Evolutionary conservation across 1,139 yeast genomes (phyloP).

Genomic region (Kodamaea anthophila): DNA sequence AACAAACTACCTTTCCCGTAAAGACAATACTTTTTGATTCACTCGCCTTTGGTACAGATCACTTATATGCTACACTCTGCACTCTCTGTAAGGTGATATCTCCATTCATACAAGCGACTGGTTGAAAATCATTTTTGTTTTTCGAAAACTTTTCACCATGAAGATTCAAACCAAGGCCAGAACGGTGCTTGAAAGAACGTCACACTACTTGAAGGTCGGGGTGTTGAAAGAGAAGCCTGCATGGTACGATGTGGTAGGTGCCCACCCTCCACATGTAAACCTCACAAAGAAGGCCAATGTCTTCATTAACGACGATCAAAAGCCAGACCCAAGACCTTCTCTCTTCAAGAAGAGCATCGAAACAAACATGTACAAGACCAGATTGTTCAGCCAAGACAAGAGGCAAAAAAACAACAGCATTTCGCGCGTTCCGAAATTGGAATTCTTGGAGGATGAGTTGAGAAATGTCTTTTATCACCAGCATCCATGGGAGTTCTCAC

Average conservation of each 20-base stretch:
- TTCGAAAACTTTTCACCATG: slow-evolving; percentile 31
- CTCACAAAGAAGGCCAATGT: slow-evolving; percentile 45
- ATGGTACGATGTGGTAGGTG: slow-evolving; percentile 81
- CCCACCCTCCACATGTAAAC: slow-evolving; percentile 69
- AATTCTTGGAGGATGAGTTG: slow-evolving; percentile 74
- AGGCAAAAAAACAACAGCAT: slow-evolving; percentile 25
- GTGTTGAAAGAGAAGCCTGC: slow-evolving; percentile 65
- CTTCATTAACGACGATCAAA: slow-evolving; percentile 20
- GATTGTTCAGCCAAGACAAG: slow-evolving; percentile 27
- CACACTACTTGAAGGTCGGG: slow-evolving; percentile 63
- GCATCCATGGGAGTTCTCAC: slow-evolving; percentile 97
- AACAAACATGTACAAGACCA: slow-evolving; percentile 40
- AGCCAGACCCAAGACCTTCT: slow-evolving; percentile 20
- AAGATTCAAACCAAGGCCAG: slow-evolving; percentile 64
- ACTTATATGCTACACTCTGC: too few relatives aligned
- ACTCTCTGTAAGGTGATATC: too few relatives aligned
- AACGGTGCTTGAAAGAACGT: slow-evolving; percentile 69
- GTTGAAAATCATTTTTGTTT: neutral
- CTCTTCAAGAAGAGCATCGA: slow-evolving; percentile 15
- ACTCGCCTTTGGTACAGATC: too few relatives aligned
- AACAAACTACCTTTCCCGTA: too few relatives aligned
- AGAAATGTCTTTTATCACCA: slow-evolving; percentile 79
- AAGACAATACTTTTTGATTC: too few relatives aligned
- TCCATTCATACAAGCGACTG: neutral
- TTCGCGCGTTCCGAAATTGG: slow-evolving; percentile 56